A percentile compares a stretch with the other conserved stretches of the same genome.
These are phyloP conservation scores for Phoma sp. DNA, from an alignment of 2,329 filamentous ascomycete genomes.

Conservation along the genomic window DNA sequence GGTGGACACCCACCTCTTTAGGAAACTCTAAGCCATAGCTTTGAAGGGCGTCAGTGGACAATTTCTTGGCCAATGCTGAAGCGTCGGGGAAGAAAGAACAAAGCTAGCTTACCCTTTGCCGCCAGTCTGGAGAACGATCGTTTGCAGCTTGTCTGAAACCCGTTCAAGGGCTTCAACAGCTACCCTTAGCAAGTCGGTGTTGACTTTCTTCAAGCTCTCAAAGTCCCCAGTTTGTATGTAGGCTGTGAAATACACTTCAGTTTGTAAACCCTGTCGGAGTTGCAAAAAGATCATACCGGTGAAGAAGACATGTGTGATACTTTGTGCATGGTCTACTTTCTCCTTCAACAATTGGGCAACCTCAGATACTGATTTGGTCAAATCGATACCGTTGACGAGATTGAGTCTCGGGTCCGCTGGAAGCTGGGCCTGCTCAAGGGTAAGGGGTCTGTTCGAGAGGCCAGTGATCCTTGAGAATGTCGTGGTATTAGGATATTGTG, in stretches of 20 bases:
- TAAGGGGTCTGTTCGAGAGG: slow-evolving; percentile 6
- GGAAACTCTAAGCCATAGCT: slow-evolving; percentile 3
- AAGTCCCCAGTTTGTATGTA: not conserved
- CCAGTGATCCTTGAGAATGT: not conserved
- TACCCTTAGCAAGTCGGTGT: not conserved
- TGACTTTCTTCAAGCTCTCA: not conserved
- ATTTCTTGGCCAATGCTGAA: too few relatives aligned
- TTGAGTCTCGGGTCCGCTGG: not conserved
- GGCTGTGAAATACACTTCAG: not conserved
- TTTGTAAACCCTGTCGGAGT: too few relatives aligned
- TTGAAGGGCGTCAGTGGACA: too few relatives aligned
- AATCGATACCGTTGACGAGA: slow-evolving; percentile 2
- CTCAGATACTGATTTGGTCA: slow-evolving; percentile 1
- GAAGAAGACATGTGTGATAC: slow-evolving; percentile 9
- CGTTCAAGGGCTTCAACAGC: slow-evolving; percentile 1
- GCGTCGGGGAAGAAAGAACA: too few relatives aligned
- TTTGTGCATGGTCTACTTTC: not conserved
- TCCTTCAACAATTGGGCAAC: not conserved
- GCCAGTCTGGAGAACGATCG: slow-evolving; percentile 2
- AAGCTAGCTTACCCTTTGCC: too few relatives aligned
- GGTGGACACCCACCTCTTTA: not conserved
- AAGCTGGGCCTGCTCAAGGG: not conserved
- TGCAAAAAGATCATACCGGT: not conserved
- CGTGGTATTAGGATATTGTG: not conserved
- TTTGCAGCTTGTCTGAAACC: not conserved